Base-by-base conservation (phyloP, 345 rosid genomes). In the Alliaria petiolata region DNA sequence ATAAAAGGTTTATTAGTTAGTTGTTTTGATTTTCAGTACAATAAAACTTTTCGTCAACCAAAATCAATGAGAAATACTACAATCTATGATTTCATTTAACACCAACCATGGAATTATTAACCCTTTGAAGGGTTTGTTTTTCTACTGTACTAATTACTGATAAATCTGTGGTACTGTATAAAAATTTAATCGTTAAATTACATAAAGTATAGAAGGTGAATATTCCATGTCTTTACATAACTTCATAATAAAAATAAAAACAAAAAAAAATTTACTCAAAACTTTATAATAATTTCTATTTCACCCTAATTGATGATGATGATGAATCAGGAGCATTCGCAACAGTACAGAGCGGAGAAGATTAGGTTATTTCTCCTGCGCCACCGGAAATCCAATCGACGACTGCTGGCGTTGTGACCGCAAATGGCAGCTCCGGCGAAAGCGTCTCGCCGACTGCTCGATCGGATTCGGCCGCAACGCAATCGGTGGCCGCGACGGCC, bases 391-490 rank as follows among this genome's bases (percentile, higher is more conserved):
- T 44, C 91, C 96, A 4, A 88, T 90, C 20, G 96, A 90, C 64
- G 93, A 90, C 58, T 88, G 96, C 61, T 90, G 96, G 96, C 81
- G 93, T 30, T 87, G 93, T 33, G 91, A 88, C 70, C 79, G 72
- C 3, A 70, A 51, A 13, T 90, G 96, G 96, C 47, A 83, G 14
- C 71, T 55, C 22, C 82, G 58, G 14, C 76, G 96, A 13, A 86
- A 84, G 70, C 86, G 65, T 39, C 82, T 90, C 0, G 93, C 93
- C 13, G 73, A 85, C 57, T 90, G 96, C 14, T 86, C 78, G 47
- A 86, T 90, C 13, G 96, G 96, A 13, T 90, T 90, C 0, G 96
- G 96, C 15, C 91, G 88, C 75, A 86, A 84, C 46, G 93, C 96
- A 7, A 25, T 90, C 16, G 96, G 96, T 0, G 96, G 93, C 1